These are phyloP conservation scores for Ceratobasidium sp. DNA, from an alignment of 1,284 basidiomycete species.

Conservation along the genomic window DNA sequence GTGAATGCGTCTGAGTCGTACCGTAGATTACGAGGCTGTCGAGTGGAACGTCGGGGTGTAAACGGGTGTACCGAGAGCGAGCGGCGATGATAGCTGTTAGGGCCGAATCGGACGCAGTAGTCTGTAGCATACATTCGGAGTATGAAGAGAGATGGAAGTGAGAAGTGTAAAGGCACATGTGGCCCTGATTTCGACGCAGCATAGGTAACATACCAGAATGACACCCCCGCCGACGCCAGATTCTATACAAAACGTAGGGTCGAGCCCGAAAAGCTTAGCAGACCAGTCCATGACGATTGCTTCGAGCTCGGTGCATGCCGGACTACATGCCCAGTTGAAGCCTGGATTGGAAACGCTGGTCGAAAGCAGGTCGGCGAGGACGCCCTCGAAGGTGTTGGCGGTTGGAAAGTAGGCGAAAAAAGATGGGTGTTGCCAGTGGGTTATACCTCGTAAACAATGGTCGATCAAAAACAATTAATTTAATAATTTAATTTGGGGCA, in stretches of 20 bases:
- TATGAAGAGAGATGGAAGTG: not conserved
- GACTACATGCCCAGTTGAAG: conserved; percentile 90
- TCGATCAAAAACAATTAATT: conserved; percentile 34
- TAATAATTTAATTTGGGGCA: conserved; percentile 34
- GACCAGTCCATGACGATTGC: conserved; percentile 91
- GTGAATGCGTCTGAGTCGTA: conserved; percentile 89
- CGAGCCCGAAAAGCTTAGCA: conserved; percentile 82
- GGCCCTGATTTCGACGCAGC: not conserved
- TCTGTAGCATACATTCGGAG: conserved; percentile 55
- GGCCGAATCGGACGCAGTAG: conserved; percentile 84
- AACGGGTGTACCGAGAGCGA: conserved; percentile 62
- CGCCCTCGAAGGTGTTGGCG: conserved; percentile 83
- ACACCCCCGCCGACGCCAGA: conserved; percentile 81
- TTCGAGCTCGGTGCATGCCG: conserved; percentile 94
- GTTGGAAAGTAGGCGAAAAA: conserved; percentile 89
- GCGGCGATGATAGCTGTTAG: conserved; percentile 86
- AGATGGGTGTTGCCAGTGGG: conserved; percentile 88
- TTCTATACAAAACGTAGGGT: conserved; percentile 66
- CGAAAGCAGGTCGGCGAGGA: conserved; percentile 86
- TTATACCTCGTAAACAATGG: conserved; percentile 59
- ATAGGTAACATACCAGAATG: conserved; percentile 68
- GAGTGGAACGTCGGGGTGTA: conserved; percentile 59
- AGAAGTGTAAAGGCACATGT: not conserved
- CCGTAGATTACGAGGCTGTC: conserved; percentile 88
- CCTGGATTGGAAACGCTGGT: conserved; percentile 81